These are phyloP conservation scores for Chimonanthus praecox DNA, from an alignment of 164 flowering plant genomes.

Conservation along the genomic window DNA sequence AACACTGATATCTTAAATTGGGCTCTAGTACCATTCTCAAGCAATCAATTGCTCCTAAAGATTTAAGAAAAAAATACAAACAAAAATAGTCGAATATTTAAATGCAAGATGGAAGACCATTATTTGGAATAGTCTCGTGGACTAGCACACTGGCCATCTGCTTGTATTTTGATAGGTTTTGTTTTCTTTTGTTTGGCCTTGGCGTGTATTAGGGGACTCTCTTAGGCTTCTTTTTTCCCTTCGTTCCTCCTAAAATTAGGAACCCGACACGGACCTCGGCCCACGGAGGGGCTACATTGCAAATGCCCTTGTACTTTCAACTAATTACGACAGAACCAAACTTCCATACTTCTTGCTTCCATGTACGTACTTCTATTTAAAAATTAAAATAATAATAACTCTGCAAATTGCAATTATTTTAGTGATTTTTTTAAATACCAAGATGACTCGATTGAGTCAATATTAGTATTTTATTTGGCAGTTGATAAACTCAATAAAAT, in stretches of 20 bases:
- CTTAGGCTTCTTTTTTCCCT: neutral
- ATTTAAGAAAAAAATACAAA: too few species aligned
- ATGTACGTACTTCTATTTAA: too few species aligned
- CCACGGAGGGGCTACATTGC: neutral
- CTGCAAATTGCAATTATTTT: neutral
- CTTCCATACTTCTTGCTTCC: too few species aligned
- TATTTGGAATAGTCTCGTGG: neutral
- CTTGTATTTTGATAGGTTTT: neutral
- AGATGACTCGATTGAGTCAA: neutral
- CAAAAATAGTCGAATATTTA: too few species aligned
- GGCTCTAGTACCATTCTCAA: too few species aligned
- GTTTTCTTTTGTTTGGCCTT: conserved; percentile 1
- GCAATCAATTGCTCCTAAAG: too few species aligned
- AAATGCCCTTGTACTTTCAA: neutral
- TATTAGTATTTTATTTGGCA: neutral
- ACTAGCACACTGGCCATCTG: neutral
- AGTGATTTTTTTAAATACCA: neutral
- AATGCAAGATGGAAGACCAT: neutral
- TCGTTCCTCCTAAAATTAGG: neutral
- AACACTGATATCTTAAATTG: too few species aligned
- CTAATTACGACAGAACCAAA: neutral
- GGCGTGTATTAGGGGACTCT: conserved; percentile 4
- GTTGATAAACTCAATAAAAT: neutral
- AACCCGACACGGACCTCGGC: conserved; percentile 8
- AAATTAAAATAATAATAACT: too few species aligned